These are phyloP conservation scores for Cryptococcus amylolentus DNA, from an alignment of 1,284 basidiomycete genomes.

Conservation along the genomic window DNA sequence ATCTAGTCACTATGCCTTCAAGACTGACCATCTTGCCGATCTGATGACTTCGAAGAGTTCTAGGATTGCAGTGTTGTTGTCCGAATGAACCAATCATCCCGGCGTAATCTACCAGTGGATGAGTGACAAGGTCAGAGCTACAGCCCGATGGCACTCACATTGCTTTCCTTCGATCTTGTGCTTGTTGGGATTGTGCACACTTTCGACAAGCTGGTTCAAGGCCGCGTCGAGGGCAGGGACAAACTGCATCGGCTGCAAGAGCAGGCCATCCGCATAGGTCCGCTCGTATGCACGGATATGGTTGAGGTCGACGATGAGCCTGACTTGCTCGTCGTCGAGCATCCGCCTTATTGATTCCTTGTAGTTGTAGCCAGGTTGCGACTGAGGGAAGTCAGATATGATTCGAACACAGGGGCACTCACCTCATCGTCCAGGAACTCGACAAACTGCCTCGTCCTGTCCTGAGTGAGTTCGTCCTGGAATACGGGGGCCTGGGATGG, in stretches of 20 bases:
- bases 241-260: conserved; percentile 83
- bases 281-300: conserved; percentile 92
- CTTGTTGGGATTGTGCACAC: conserved; percentile 73
- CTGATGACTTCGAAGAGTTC: conserved; percentile 81
- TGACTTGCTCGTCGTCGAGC: conserved; percentile 76
- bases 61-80: conserved; percentile 94
- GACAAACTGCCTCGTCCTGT: conserved; percentile 73
- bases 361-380: conserved; percentile 62
- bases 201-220: conserved; percentile 68
- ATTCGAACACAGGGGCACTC: conserved; percentile 40
- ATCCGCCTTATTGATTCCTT: conserved; percentile 79
- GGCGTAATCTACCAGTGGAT: conserved; percentile 57
- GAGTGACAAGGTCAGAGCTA: not conserved
- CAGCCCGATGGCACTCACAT: conserved; percentile 44
- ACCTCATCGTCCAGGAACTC: conserved; percentile 83
- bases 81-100: conserved; percentile 99
- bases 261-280: conserved; percentile 62
- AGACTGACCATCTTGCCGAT: conserved; percentile 95
- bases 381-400: conserved; percentile 15
- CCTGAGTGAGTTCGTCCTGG: conserved; percentile 67
- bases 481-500: conserved; percentile 44
- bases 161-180: conserved; percentile 74
- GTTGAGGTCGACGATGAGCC: conserved; percentile 94
- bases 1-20: conserved; percentile 97
- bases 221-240: conserved; percentile 92